A percentile compares a stretch with the other conserved stretches of the same genome.
These are phyloP conservation scores for Endoconidiophora laricicola DNA, from an alignment of 2,329 filamentous ascomycete species.

Conservation along the genomic window DNA sequence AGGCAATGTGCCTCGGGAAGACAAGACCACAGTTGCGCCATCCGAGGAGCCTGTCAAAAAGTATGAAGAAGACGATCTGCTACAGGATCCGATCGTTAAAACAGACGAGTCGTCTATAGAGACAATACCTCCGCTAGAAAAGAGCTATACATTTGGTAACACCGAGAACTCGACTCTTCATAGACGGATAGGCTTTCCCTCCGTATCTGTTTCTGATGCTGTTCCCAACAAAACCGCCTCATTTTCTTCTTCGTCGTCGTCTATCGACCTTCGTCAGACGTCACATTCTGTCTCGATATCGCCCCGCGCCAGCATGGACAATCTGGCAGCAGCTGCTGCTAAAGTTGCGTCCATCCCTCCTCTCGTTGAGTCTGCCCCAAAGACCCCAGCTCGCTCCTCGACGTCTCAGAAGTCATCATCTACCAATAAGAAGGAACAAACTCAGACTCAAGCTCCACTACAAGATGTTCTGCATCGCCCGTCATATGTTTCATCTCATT, in stretches of 20 bases:
- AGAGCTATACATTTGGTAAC: constrained; percentile 34
- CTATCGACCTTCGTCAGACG: constrained; percentile 1
- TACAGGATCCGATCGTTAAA: not conserved
- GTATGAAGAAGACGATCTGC: not conserved
- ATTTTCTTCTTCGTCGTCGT: constrained; percentile 3
- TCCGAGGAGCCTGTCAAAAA: not conserved
- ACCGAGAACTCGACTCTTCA: constrained; percentile 20
- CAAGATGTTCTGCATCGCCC: constrained; percentile 1
- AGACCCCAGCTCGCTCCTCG: constrained; percentile 3
- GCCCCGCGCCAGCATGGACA: constrained; percentile 4
- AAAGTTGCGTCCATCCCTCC: not conserved
- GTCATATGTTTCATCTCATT: not conserved
- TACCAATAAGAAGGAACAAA: not conserved
- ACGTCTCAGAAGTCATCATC: not conserved
- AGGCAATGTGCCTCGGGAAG: constrained; percentile 26
- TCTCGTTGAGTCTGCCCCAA: not conserved
- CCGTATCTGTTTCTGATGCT: not conserved
- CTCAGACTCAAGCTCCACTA: not conserved
- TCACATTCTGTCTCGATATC: constrained; percentile 6
- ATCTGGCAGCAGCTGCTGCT: constrained; percentile 3
- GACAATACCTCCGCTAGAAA: constrained; percentile 27
- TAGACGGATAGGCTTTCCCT: constrained; percentile 3
- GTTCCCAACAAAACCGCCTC: too few species aligned
- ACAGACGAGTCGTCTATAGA: constrained; percentile 4
- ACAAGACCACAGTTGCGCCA: not conserved